phyloP scores from a whole-genome alignment of 495 filamentous ascomycete genomes.

The Cercophora newfieldiana region DNA sequence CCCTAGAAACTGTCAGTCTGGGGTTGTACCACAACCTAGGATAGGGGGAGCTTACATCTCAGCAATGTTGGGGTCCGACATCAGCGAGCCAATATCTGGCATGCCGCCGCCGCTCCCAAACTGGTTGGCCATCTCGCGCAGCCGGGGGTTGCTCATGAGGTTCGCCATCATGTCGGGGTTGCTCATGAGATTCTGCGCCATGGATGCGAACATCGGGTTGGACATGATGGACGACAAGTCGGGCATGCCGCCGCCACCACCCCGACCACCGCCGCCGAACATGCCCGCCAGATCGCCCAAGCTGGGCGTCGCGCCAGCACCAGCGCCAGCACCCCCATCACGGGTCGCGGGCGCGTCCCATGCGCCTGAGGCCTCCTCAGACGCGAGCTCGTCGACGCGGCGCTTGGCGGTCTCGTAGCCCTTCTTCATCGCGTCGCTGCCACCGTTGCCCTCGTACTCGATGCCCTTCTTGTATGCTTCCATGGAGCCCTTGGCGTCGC shows the following conservation, averaged over 20 bases:
- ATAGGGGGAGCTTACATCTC: constrained; percentile 70
- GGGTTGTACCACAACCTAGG: neutral
- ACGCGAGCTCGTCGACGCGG: constrained; percentile 71
- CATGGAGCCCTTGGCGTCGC: constrained; percentile 86
- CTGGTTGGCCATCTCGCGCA: constrained; percentile 76
- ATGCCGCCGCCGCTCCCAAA: constrained; percentile 75
- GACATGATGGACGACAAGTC: constrained; percentile 84
- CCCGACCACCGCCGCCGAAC: constrained; percentile 57
- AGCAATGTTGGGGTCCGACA: constrained; percentile 87
- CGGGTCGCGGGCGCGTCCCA: constrained; percentile 41
- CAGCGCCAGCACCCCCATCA: constrained; percentile 31
- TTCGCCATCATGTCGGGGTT: constrained; percentile 89
- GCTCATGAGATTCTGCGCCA: constrained; percentile 95
- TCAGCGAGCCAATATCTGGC: constrained; percentile 79
- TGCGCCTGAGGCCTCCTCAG: constrained; percentile 40
- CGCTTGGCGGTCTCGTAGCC: constrained; percentile 89
- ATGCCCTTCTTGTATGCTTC: constrained; percentile 94
- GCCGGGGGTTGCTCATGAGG: constrained; percentile 88
- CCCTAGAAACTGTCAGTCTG: constrained; percentile 48
- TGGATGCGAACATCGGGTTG: constrained; percentile 95
- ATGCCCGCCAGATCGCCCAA: constrained; percentile 64
- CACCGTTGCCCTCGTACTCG: constrained; percentile 89
- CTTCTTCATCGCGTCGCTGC: constrained; percentile 85
- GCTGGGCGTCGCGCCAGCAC: constrained; percentile 46
- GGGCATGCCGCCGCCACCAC: constrained; percentile 71